Evolutionary conservation across 148 eudicot genomes (phyloP).

Genomic region (Rhododendron ferrugineum): DNA sequence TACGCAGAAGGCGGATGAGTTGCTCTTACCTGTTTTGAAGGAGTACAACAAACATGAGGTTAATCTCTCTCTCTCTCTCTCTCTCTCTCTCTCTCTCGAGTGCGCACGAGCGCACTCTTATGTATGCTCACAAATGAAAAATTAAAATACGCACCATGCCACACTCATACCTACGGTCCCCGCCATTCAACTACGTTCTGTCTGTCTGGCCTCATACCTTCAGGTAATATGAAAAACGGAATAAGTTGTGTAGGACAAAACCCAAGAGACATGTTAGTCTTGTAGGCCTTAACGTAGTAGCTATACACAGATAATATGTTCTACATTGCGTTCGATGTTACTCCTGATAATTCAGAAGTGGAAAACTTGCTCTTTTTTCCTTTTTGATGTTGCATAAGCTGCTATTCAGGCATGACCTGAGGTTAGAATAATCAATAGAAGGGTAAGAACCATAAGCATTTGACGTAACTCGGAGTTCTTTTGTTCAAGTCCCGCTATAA

Average conservation of each 20-base stretch:
- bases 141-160: not conserved
- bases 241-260: not conserved
- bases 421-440: not conserved
- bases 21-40: slow-evolving; percentile 82
- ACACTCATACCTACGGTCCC: not conserved
- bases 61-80: slow-evolving; percentile 15
- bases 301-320: not conserved
- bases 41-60: slow-evolving; percentile 97
- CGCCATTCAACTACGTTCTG: not conserved
- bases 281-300: not conserved
- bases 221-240: not conserved
- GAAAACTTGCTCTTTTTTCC: not conserved
- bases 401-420: not conserved
- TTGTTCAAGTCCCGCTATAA: not conserved
- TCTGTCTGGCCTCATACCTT: slow-evolving; percentile 1
- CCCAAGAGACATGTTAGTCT: not conserved
- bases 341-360: not conserved
- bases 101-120: not conserved
- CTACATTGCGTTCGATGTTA: not conserved
- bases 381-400: not conserved
- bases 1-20: slow-evolving; percentile 77
- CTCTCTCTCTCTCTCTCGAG: not conserved
- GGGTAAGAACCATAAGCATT: not conserved
- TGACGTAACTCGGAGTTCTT: not conserved
- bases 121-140: not conserved